These are phyloP conservation scores for Lipomyces mesembrius DNA, from an alignment of 805 yeast species.

Conservation along the genomic window DNA sequence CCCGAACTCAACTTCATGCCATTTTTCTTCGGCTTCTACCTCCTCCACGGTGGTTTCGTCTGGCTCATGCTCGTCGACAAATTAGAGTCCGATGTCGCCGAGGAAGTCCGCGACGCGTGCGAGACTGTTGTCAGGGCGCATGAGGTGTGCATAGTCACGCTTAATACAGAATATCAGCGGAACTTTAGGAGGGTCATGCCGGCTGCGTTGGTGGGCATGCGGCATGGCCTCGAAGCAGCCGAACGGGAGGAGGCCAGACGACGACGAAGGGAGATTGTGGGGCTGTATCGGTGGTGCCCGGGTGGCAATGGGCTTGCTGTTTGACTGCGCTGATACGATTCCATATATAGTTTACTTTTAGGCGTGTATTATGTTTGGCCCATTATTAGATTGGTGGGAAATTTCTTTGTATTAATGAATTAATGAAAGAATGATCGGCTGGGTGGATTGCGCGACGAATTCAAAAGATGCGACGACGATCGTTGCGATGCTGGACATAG, in stretches of 20 bases:
- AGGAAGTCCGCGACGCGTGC: conserved; percentile 41
- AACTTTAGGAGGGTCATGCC: conserved; percentile 44
- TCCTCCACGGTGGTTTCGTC: conserved; percentile 42
- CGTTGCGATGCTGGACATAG: no score
- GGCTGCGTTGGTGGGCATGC: conserved; percentile 42
- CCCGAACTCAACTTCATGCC: conserved; percentile 44
- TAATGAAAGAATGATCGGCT: no score
- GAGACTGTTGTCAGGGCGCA: conserved; percentile 45
- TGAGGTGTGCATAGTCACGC: conserved; percentile 43
- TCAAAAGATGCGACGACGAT: no score
- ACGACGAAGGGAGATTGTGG: conserved; percentile 45
- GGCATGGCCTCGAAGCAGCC: conserved; percentile 37
- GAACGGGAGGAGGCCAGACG: conserved; percentile 39
- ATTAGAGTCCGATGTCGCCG: conserved; percentile 39
- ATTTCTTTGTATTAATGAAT: no score
- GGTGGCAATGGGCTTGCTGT: conserved; percentile 39
- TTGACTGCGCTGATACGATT: no score
- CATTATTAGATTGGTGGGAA: no score
- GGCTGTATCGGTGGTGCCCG: conserved; percentile 47
- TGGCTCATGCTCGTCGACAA: conserved; percentile 41
- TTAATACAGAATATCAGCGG: conserved; percentile 44
- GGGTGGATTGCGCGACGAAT: no score
- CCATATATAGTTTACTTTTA: no score
- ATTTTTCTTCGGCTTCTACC: conserved; percentile 43
- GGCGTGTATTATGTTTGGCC: neutral